phyloP scores from a whole-genome alignment of 805 yeast genomes.

The Yamadazyma insecticola region DNA sequence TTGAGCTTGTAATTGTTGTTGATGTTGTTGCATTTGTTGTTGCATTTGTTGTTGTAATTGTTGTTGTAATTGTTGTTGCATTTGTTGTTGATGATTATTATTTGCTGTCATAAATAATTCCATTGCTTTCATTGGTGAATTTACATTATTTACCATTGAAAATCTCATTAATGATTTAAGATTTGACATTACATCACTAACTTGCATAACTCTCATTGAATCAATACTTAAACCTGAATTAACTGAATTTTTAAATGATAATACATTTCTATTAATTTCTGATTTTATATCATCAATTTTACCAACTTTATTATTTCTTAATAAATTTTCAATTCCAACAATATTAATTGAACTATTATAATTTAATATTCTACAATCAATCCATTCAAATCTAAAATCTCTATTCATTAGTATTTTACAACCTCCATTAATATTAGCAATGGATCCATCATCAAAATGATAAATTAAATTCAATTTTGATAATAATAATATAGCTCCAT shows the following conservation, averaged over 20 bases:
- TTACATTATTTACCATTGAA: conserved; percentile 43
- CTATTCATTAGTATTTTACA: conserved; percentile 60
- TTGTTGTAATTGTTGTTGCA: conserved; percentile 9
- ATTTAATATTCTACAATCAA: conserved; percentile 47
- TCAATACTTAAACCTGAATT: conserved; percentile 61
- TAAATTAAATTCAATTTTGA: conserved; percentile 24
- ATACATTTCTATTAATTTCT: conserved; percentile 21
- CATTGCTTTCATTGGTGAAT: conserved; percentile 54
- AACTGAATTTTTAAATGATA: conserved; percentile 45
- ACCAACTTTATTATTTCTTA: conserved; percentile 2
- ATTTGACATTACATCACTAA: conserved; percentile 74
- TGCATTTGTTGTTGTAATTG: conserved; percentile 4
- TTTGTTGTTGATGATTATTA: conserved; percentile 18
- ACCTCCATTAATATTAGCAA: conserved; percentile 57
- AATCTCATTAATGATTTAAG: conserved; percentile 61
- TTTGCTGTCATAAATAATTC: conserved; percentile 32
- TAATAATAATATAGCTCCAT: conserved; percentile 33
- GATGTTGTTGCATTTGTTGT: conserved; percentile 4
- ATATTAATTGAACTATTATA: conserved; percentile 22
- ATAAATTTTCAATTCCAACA: conserved; percentile 4
- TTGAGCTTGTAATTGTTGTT: conserved; percentile 7
- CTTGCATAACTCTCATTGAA: conserved; percentile 67
- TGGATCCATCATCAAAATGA: conserved; percentile 65
- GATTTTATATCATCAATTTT: conserved; percentile 12
- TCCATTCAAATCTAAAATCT: conserved; percentile 63